A percentile compares a stretch with the other conserved stretches of the same genome.
phyloP scores from a whole-genome alignment of 306 rosid species.

The Cicer yamashitae region DNA sequence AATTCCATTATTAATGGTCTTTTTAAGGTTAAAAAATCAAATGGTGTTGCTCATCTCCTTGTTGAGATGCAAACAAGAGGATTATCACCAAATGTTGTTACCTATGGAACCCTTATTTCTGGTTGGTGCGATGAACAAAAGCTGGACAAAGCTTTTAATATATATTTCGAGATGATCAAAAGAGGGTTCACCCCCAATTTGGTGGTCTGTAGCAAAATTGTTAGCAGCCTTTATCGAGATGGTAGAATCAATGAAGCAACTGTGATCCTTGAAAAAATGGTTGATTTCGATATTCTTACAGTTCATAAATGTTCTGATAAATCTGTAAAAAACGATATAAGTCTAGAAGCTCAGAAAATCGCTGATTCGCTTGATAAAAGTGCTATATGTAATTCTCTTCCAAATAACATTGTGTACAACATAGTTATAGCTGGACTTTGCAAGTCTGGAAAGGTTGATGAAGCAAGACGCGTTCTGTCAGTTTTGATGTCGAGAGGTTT shows the following conservation, averaged over 20 bases:
- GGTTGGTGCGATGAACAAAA: constrained; percentile 87
- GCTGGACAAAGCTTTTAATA: constrained; percentile 68
- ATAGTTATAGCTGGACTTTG: constrained; percentile 79
- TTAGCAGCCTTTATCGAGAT: constrained; percentile 70
- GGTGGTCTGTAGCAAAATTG: constrained; percentile 72
- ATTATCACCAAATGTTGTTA: constrained; percentile 64
- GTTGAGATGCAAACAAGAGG: constrained; percentile 72
- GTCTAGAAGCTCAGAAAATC: constrained; percentile 59
- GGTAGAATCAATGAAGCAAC: constrained; percentile 74
- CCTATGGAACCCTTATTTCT: constrained; percentile 78
- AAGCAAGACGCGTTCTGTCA: constrained; percentile 70
- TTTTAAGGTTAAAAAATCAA: constrained; percentile 61
- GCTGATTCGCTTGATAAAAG: constrained; percentile 60
- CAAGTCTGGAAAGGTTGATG: constrained; percentile 68
- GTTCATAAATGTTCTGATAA: constrained; percentile 43
- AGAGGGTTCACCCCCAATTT: constrained; percentile 65
- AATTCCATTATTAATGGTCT: constrained; percentile 79
- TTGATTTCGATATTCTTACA: constrained; percentile 61
- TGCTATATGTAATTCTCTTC: constrained; percentile 50
- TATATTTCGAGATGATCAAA: constrained; percentile 74
- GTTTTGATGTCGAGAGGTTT: constrained; percentile 62
- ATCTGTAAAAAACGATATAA: constrained; percentile 41
- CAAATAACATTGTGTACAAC: constrained; percentile 66
- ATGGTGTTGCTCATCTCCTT: constrained; percentile 56
- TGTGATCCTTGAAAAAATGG: constrained; percentile 65